Evolutionary conservation across 352 stramenopile species (phyloP), one percentile per base, ranked within the genome.

Genomic region (Phytopythium mirpurense): DNA sequence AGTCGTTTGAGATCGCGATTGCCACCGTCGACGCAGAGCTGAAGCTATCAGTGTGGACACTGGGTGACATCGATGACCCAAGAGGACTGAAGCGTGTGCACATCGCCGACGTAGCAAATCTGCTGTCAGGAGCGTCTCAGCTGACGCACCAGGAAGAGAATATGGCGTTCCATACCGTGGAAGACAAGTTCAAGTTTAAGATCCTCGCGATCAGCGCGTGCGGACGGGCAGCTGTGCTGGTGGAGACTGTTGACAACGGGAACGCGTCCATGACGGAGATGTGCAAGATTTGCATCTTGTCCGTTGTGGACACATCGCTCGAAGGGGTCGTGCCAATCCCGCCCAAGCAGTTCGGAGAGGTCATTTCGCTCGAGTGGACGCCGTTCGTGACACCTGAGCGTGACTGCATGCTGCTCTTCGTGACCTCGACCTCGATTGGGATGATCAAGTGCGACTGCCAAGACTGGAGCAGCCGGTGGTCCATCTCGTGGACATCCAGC

Each of bases 361-460:
- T 92, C 26, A 42, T 86, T 11, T 76, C 74, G 2, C 68, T 92
- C 34, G 58, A 88, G 47, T 92, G 82, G 78, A 88, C 76, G 5
- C 78, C 77, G 3, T 67, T 63, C 26, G 57, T 83, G 16, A 72
- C 75, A 9, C 52, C 68, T 3, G 74, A 85, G 26, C 63, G 70
- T 34, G 60, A 75, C 34, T 86, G 72, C 36, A 63, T 86, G 29
- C 49, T 92, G 21, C 50, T 92, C 40, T 86, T 88, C 45, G 49
- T 90, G 29, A 83, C 81, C 24, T 73, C 68, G 23, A 86, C 74
- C 9, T 66, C 72, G n/a, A 79, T 88, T 27, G 78, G 78, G 10
- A 68, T 86, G 54, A 44, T 92, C 23, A 75, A 77, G 21, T 70
- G 72, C 53, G 74, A 88, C n/a, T 66, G 62, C 16, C 68, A 57